A percentile compares a stretch with the other conserved stretches of the same genome.
Conservation (phyloP, 2,329 filamentous ascomycete species). For the Bretziella fagacearum region DNA sequence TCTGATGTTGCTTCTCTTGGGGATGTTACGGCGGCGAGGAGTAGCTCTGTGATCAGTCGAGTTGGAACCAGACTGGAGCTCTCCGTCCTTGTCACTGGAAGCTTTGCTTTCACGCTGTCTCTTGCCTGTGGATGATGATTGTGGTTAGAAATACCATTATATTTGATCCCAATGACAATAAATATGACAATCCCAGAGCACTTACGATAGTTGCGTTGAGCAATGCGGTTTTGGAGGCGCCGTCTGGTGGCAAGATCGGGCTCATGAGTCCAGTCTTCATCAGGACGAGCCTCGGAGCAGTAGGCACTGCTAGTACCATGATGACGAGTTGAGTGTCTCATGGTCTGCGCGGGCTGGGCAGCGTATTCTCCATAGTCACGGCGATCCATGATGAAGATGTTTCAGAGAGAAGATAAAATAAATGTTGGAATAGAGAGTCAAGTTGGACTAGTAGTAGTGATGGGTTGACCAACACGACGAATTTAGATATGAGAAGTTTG, state of each 20-base stretch:
- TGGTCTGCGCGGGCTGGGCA: not conserved
- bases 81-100: too few relatives aligned
- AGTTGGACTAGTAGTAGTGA: too few relatives aligned
- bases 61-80: too few relatives aligned
- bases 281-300: constrained; percentile 82
- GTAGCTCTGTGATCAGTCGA: too few relatives aligned
- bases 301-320: constrained; percentile 62
- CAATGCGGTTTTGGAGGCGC: constrained; percentile 59
- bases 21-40: too few relatives aligned
- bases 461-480: too few relatives aligned
- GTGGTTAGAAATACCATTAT: not conserved
- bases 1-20: too few relatives aligned
- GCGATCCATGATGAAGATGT: not conserved
- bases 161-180: too few relatives aligned
- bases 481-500: too few relatives aligned
- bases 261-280: constrained; percentile 99
- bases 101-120: constrained; percentile 4
- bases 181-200: constrained; percentile 44
- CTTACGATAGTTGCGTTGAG: constrained; percentile 61
- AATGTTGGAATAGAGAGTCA: too few relatives aligned
- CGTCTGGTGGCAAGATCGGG: constrained; percentile 85
- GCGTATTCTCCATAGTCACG: not conserved
- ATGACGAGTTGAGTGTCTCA: constrained; percentile 1
- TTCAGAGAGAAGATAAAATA: not conserved
- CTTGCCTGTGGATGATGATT: constrained; percentile 4